These are phyloP conservation scores for Boletus vinaceobasis DNA, from an alignment of 768 basidiomycete species.

Conservation along the genomic window DNA sequence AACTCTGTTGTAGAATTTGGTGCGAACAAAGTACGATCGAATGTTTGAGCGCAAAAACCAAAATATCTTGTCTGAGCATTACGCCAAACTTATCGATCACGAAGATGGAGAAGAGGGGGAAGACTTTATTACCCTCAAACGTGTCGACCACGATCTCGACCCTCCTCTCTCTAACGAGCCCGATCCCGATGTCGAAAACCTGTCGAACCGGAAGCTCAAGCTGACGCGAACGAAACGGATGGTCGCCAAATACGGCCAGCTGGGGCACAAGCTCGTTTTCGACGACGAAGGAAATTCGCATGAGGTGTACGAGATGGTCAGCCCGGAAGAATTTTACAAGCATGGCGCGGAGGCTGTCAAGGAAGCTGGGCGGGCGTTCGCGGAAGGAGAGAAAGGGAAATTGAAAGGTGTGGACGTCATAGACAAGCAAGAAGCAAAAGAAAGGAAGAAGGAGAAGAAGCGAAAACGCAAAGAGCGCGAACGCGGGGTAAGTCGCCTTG, in stretches of 20 bases:
- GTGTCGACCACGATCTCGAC: constrained; percentile 83
- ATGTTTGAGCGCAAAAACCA: constrained; percentile 99
- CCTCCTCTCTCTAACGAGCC: constrained; percentile 39
- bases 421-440: constrained; percentile 82
- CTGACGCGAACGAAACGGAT: constrained; percentile 71
- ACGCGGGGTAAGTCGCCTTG: constrained; percentile 28
- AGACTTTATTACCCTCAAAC: constrained; percentile 89
- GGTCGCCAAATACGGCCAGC: constrained; percentile 55
- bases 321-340: constrained; percentile 67
- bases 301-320: constrained; percentile 79
- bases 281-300: constrained; percentile 84
- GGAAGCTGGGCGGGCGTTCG: constrained; percentile 66
- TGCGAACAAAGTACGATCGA: constrained; percentile 92
- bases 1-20: constrained; percentile 33
- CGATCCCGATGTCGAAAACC: constrained; percentile 40
- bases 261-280: constrained; percentile 76
- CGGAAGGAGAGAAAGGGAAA: constrained; percentile 68
- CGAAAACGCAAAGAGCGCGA: constrained; percentile 84
- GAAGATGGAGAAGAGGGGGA: constrained; percentile 56
- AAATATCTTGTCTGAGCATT: constrained; percentile 86
- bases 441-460: constrained; percentile 90
- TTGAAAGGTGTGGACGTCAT: constrained; percentile 64
- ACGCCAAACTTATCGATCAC: constrained; percentile 81
- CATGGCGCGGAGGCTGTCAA: constrained; percentile 63
- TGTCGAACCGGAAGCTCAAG: constrained; percentile 88